These are phyloP conservation scores for Scheffersomyces insectosa DNA, from an alignment of 1,139 yeast species.

Conservation along the genomic window DNA sequence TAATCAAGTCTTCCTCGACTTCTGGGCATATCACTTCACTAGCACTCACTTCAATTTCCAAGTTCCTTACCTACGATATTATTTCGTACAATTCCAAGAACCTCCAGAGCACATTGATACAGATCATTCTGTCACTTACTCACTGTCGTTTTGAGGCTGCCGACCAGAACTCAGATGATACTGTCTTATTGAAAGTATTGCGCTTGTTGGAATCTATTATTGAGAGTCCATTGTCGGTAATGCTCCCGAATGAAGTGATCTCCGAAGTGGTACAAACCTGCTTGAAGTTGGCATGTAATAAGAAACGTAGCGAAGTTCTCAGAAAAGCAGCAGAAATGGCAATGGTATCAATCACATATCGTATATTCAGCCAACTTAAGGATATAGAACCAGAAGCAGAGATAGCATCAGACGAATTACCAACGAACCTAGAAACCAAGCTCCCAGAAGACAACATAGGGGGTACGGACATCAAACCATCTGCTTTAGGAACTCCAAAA, in stretches of 20 bases:
- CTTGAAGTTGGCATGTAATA: conserved; percentile 88
- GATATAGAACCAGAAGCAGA: conserved; percentile 53
- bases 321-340: conserved; percentile 90
- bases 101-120: conserved; percentile 52
- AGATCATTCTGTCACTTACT: conserved; percentile 74
- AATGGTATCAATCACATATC: conserved; percentile 66
- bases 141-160: conserved; percentile 97
- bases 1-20: conserved; percentile 82
- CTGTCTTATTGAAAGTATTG: conserved; percentile 81
- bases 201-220: conserved; percentile 71
- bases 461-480: conserved; percentile 25
- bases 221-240: conserved; percentile 60
- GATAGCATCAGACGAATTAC: conserved; percentile 24
- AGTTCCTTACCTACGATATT: conserved; percentile 67
- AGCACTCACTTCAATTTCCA: conserved; percentile 75
- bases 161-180: conserved; percentile 90
- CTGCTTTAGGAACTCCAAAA: conserved; percentile 12
- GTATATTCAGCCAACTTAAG: conserved; percentile 63
- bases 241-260: conserved; percentile 77
- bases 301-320: conserved; percentile 85
- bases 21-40: conserved; percentile 84
- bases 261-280: conserved; percentile 92
- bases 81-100: conserved; percentile 44
- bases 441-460: conserved; percentile 47
- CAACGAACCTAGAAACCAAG: conserved; percentile 34